These are phyloP conservation scores for Macrolepiota dolichaula DNA, from an alignment of 768 basidiomycete species.

Conservation along the genomic window DNA sequence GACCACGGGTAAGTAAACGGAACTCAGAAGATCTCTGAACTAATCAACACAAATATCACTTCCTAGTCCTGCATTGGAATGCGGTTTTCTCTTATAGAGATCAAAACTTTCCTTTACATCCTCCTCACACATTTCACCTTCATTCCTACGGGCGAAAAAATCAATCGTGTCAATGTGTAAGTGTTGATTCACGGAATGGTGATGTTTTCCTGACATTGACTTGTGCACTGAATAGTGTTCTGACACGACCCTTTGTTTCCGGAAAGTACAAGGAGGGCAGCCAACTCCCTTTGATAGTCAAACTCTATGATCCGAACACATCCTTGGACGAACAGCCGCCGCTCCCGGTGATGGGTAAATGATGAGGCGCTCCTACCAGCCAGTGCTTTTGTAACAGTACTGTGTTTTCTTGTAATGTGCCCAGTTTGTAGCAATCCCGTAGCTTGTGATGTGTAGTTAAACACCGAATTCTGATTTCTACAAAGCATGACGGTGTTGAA, in stretches of 20 bases:
- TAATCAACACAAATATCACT: not conserved
- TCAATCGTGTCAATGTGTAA: constrained; percentile 62
- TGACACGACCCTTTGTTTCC: constrained; percentile 61
- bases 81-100: constrained; percentile 81
- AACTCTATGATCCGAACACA: constrained; percentile 21
- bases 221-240: constrained; percentile 36
- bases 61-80: constrained; percentile 77
- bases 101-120: constrained; percentile 72
- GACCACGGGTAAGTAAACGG: constrained; percentile 61
- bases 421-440: not conserved
- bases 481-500: too few species aligned
- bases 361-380: not conserved
- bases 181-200: constrained; percentile 20
- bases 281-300: constrained; percentile 58
- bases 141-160: constrained; percentile 45
- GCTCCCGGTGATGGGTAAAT: not conserved
- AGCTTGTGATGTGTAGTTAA: too few species aligned
- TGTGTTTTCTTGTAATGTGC: not conserved
- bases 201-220: not conserved
- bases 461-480: too few species aligned
- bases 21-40: not conserved
- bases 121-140: constrained; percentile 69
- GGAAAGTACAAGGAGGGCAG: constrained; percentile 55
- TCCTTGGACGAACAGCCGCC: not conserved
- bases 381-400: not conserved